These are phyloP conservation scores for Phytophthora rubi DNA, from an alignment of 352 stramenopile species.

Conservation along the genomic window DNA sequence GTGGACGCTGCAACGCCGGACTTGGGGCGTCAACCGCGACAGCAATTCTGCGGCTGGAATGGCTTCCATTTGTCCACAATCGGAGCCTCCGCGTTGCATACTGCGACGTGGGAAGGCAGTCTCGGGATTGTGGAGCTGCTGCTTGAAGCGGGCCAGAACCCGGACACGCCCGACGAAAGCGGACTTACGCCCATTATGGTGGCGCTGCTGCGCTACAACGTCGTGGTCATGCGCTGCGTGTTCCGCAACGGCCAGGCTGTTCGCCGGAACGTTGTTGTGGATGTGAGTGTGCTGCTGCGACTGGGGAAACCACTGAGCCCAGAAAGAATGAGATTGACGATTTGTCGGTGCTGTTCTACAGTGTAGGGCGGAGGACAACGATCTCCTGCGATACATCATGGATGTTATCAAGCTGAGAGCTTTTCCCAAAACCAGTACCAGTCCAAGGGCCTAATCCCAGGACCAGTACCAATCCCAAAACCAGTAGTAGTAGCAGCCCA, in stretches of 20 bases:
- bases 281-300: constrained; percentile 23
- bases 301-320: neutral
- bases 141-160: constrained; percentile 28
- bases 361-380: constrained; percentile 25
- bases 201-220: constrained; percentile 28
- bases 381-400: constrained; percentile 7
- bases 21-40: neutral
- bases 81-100: constrained; percentile 28
- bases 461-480: no score
- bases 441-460: no score
- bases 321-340: constrained; percentile 3
- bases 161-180: constrained; percentile 22
- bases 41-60: constrained; percentile 33
- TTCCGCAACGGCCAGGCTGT: constrained; percentile 27
- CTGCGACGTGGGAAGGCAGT: constrained; percentile 29
- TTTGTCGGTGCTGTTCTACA: constrained; percentile 9
- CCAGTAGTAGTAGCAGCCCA: no score
- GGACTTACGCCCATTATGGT: constrained; percentile 36
- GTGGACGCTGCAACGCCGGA: constrained; percentile 1
- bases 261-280: constrained; percentile 27
- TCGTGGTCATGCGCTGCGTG: constrained; percentile 36
- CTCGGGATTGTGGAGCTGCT: constrained; percentile 20
- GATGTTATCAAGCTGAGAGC: constrained; percentile 13
- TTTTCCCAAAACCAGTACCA: no score
- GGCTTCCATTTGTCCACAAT: constrained; percentile 31